phyloP scores from a whole-genome alignment of 345 rosid genomes.

The Eucalyptus marginata region DNA sequence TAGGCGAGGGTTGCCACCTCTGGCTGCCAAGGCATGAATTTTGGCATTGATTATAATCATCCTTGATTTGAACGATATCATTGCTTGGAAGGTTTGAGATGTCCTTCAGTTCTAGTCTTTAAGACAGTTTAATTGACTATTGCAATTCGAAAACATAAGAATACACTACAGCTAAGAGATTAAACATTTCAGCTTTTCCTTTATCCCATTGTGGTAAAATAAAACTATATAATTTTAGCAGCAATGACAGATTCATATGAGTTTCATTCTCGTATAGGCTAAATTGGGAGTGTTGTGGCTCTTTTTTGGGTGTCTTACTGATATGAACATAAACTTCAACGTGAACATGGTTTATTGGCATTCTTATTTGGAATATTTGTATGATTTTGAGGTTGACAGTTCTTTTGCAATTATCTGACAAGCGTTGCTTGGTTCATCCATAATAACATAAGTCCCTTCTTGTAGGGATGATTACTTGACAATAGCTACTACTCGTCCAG shows the following conservation, averaged over 20 bases:
- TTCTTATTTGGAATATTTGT: background rate
- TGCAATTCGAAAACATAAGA: background rate
- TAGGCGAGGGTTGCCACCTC: background rate
- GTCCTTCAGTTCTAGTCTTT: background rate
- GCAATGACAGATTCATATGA: background rate
- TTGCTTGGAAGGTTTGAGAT: background rate
- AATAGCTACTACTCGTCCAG: conserved; percentile 94
- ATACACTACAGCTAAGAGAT: background rate
- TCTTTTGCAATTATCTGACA: background rate
- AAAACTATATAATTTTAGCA: background rate
- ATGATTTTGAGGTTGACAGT: background rate
- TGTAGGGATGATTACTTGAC: conserved; percentile 79
- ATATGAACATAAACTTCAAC: background rate
- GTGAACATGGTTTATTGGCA: background rate
- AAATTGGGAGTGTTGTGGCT: background rate
- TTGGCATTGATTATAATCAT: background rate
- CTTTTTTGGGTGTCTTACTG: background rate
- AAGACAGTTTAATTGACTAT: background rate
- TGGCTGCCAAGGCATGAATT: background rate
- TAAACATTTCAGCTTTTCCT: background rate
- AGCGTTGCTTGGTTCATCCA: background rate
- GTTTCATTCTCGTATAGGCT: background rate
- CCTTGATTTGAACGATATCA: background rate
- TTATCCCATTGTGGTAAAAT: background rate
- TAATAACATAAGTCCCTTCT: background rate